phyloP scores from a whole-genome alignment of 2,329 filamentous ascomycete genomes.

The Fonsecaea pugnacius region DNA sequence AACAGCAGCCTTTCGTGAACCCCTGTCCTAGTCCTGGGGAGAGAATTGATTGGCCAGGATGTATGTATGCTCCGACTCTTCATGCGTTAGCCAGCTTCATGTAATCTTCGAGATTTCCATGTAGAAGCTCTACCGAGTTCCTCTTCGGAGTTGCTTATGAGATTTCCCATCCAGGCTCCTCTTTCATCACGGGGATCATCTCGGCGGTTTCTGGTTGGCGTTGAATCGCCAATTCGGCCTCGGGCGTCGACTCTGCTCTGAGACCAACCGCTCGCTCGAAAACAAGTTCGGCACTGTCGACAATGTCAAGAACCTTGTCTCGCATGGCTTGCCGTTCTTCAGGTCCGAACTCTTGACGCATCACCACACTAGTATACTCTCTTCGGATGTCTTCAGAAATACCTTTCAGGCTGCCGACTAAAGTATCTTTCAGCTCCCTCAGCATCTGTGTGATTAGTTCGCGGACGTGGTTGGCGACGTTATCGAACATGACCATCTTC shows the following conservation, averaged over 20 bases:
- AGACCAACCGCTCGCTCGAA: constrained; percentile 11
- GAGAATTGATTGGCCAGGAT: not conserved
- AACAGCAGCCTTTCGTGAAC: not conserved
- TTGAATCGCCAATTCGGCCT: not conserved
- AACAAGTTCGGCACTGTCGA: constrained; percentile 7
- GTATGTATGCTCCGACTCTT: not conserved
- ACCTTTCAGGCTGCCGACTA: not conserved
- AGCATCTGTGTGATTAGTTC: constrained; percentile 42
- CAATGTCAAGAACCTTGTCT: not conserved
- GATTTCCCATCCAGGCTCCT: not conserved
- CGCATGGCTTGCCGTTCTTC: not conserved
- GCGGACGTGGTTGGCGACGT: constrained; percentile 51
- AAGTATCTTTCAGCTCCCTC: not conserved
- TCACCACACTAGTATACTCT: constrained; percentile 10
- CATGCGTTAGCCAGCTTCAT: not conserved
- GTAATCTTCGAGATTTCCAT: not conserved
- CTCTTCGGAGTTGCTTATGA: not conserved
- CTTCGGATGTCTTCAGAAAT: not conserved
- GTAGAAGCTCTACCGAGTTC: not conserved
- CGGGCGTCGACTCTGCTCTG: not conserved
- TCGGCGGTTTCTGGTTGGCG: not conserved
- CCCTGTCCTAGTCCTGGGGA: not conserved
- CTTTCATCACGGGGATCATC: not conserved
- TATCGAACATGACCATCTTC: constrained; percentile 56
- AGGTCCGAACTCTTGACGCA: not conserved